Base-by-base conservation (phyloP, 164 flowering plant species). In the Macadamia tetraphylla region DNA sequence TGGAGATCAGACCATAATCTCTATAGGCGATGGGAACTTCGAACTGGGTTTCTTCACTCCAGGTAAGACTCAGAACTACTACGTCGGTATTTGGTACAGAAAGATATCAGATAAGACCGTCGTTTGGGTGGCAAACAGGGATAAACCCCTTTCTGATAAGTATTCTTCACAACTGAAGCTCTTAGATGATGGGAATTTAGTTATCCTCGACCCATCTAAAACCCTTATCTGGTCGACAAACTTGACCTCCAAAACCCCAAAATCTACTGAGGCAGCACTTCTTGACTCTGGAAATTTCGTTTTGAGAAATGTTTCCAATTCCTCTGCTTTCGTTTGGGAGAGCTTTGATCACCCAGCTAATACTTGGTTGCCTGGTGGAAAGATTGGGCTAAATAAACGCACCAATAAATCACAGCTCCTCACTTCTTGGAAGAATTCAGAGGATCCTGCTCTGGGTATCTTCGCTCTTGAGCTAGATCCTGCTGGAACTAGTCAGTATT, bases 91-190 rank as follows among this genome's bases (percentile, higher is more conserved):
- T 5, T 86, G 89, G 93, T 84, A 82, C 71, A 71, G 68, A 0
- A 65, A 71, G n/a, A 49, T 85, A 0, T 64, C 79, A 11, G 10
- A 0, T 5, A 74, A 9, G 42, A 83, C 87, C 6, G 10, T 67
- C 15, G 87, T 82, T 64, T 86, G 93, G 90, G 90, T 86, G 10
- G 90, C 89, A 52, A 88, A 88, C 61, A 83, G 90, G 65, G 85
- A 83, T 3, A 74, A 7, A 6, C 85, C 88, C 9, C 29, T 85
- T 15, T 69, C 79, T 32, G 85, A 86, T 75, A 71, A 15, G 9
- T 44, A 32, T 58, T 74, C 80, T 15, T 67, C 86, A 1, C 70
- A 67, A n/a, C 74, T 86, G 2, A 79, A 48, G 46, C 73, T 88
- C 58, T 69, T 75, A 18, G 62, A 60, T 6, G 70, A 76, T 65